These are phyloP conservation scores for Botrytis cinerea DNA, from an alignment of 2,329 filamentous ascomycete genomes.

Conservation along the genomic window DNA sequence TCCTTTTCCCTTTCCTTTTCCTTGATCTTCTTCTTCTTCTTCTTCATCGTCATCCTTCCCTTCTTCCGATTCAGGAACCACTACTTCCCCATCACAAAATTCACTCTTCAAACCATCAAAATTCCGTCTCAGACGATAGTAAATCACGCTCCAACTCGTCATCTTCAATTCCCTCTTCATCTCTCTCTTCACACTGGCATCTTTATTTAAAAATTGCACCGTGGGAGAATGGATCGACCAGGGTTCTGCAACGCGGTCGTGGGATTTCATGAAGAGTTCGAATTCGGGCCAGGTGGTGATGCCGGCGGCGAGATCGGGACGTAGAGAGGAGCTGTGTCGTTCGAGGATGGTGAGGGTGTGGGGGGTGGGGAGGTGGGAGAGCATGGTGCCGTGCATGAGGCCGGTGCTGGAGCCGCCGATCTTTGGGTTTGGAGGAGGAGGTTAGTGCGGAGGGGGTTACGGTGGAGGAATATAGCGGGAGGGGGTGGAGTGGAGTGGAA, in stretches of 20 bases:
- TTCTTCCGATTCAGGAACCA: background rate
- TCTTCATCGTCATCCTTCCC: background rate
- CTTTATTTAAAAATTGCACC: constrained; percentile 25
- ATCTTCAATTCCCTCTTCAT: constrained; percentile 10
- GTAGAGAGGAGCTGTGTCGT: constrained; percentile 15
- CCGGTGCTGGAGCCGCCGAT: constrained; percentile 33
- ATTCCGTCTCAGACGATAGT: constrained; percentile 30
- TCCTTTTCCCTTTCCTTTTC: background rate
- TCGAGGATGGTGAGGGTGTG: constrained; percentile 32
- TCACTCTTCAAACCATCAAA: constrained; percentile 32
- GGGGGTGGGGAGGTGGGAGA: constrained; percentile 23
- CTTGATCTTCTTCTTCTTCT: background rate
- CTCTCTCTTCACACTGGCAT: constrained; percentile 25
- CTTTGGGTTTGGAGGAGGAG: background rate
- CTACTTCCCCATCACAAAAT: constrained; percentile 6
- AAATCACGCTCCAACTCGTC: constrained; percentile 32
- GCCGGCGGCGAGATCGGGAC: constrained; percentile 30
- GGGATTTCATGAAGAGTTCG: constrained; percentile 9
- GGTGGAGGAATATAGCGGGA: too few relatives aligned
- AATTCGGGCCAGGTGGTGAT: constrained; percentile 27
- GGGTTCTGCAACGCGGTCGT: constrained; percentile 8
- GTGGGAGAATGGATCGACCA: constrained; percentile 17
- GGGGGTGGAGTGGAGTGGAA: background rate
- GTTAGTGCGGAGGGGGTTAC: background rate
- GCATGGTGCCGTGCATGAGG: constrained; percentile 29